These are phyloP conservation scores for Rhypophila decipiens DNA, from an alignment of 495 filamentous ascomycete species.

Conservation along the genomic window DNA sequence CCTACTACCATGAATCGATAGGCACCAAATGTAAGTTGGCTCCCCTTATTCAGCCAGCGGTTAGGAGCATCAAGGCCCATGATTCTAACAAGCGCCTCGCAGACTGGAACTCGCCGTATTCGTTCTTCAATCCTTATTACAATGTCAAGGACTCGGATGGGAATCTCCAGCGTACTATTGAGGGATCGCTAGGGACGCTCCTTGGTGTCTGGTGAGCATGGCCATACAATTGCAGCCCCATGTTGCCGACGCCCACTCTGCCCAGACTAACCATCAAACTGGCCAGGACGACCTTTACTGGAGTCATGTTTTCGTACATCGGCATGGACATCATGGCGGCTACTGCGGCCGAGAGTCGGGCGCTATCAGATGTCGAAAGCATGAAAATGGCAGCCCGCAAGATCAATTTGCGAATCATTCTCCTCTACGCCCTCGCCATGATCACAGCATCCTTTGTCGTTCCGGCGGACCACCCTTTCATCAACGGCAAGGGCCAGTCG, in stretches of 20 bases:
- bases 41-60: background rate
- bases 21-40: constrained; percentile 27
- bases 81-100: no score
- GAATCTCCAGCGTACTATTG: constrained; percentile 10
- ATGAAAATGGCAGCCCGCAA: constrained; percentile 48
- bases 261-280: background rate
- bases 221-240: no score
- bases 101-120: constrained; percentile 32
- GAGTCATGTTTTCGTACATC: constrained; percentile 41
- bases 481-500: constrained; percentile 36
- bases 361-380: constrained; percentile 38
- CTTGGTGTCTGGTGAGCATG: constrained; percentile 26
- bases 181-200: constrained; percentile 20
- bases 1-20: constrained; percentile 26
- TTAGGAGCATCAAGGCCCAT: no score
- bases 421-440: constrained; percentile 36
- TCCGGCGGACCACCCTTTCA: constrained; percentile 37
- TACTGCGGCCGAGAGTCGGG: constrained; percentile 42
- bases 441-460: constrained; percentile 40
- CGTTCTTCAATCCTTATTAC: constrained; percentile 28
- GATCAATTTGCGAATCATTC: constrained; percentile 38
- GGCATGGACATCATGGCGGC: constrained; percentile 45
- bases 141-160: constrained; percentile 18
- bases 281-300: constrained; percentile 35
- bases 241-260: background rate